These are phyloP conservation scores for Fusarium phyllophilum DNA, from an alignment of 2,329 filamentous ascomycete species.

Conservation along the genomic window DNA sequence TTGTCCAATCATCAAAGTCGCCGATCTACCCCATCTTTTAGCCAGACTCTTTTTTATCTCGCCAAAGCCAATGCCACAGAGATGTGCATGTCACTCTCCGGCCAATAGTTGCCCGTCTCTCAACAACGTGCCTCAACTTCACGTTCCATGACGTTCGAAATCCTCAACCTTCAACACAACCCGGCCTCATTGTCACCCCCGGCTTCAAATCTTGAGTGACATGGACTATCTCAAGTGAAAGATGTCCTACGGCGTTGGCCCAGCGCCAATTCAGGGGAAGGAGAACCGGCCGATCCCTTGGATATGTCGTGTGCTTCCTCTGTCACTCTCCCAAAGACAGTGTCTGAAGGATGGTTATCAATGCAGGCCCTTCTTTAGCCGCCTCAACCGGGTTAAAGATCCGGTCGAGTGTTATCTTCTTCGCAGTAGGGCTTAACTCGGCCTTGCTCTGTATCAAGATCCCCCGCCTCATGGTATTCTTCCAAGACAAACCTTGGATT, in stretches of 20 bases:
- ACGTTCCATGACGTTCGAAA: constrained; percentile 25
- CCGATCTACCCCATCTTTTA: constrained; percentile 42
- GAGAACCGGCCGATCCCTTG: constrained; percentile 10
- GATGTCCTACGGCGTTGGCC: constrained; percentile 10
- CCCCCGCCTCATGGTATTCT: constrained; percentile 2
- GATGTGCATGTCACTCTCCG: constrained; percentile 27
- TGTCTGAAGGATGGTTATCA: constrained; percentile 3
- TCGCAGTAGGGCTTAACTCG: neutral
- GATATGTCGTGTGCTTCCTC: constrained; percentile 34
- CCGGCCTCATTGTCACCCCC: constrained; percentile 6
- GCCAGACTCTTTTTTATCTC: constrained; percentile 34
- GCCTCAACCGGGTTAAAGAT: constrained; percentile 1
- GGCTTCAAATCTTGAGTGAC: neutral
- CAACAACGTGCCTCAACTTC: constrained; percentile 42
- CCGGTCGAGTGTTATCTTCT: constrained; percentile 6
- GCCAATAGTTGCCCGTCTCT: constrained; percentile 36
- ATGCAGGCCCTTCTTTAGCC: constrained; percentile 11
- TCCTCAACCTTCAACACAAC: constrained; percentile 20
- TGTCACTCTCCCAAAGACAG: neutral
- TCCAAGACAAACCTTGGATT: neutral
- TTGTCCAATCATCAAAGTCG: constrained; percentile 30
- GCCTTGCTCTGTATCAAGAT: constrained; percentile 3
- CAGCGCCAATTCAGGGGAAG: constrained; percentile 32
- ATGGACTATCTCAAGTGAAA: constrained; percentile 23
- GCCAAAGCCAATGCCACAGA: constrained; percentile 26